Evolutionary conservation across 495 filamentous ascomycete species (phyloP), one percentile per base, ranked within the genome.

Genomic region (Thermothielavioides terrestris): DNA sequence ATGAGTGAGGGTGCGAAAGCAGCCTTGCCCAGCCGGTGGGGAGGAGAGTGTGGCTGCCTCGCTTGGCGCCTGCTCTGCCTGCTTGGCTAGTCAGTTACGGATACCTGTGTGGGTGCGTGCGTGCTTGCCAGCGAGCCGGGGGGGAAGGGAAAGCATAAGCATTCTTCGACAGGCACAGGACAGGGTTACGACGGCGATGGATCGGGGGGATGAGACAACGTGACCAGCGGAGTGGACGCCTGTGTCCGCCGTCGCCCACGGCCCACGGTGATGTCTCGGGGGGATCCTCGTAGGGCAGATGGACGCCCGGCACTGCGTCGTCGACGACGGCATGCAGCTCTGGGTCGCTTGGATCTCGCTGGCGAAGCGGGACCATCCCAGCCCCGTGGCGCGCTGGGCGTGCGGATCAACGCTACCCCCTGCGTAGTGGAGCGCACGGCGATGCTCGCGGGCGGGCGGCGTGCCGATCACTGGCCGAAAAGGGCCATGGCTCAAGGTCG

Each of bases 391-490:
- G 17, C 2, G 3, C 41, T 17, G n/a, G n/a, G n/a, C n/a, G n/a
- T n/a, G n/a, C n/a, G n/a, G n/a, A n/a, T n/a, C n/a, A n/a, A n/a
- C n/a, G n/a, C n/a, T n/a, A n/a, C n/a, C 30, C 44, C 44, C 31
- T 39, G 23, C 32, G 45, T 21, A 30, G n/a, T n/a, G n/a, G 2
- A 22, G 25, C 32, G 22, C 44, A 46, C 20, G n/a, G 20, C 14
- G 26, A 46, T 4, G 21, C 43, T 36, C 31, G 20, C 21, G 1
- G 32, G 44, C 44, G 44, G 46, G 47, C n/a, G n/a, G n/a, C n/a
- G 47, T 30, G 47, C 42, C 47, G 47, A 50, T 50, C 47, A 50
- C 37, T 32, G 31, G 27, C 46, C 12, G 10, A 41, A 34, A 20
- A 18, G 9, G 9, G 11, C 27, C 15, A 32, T 11, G 5, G 11